A percentile compares a stretch with the other conserved stretches of the same genome.
phyloP scores from a whole-genome alignment of 176 grass and related monocot species.

The Carex scoparia region DNA sequence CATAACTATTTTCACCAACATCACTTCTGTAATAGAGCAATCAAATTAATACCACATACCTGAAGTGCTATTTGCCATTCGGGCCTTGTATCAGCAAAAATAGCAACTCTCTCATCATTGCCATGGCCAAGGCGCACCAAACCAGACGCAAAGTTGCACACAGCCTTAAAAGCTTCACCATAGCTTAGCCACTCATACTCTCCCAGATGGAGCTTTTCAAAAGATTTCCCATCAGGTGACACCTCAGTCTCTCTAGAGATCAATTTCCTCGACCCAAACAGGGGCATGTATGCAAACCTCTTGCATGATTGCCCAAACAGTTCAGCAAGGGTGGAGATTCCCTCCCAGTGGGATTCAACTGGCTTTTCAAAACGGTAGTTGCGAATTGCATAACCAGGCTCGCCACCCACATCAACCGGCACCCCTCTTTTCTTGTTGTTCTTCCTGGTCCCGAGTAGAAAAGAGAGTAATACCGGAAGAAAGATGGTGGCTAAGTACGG shows the following conservation, averaged over 20 bases:
- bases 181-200: conserved; percentile 83
- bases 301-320: conserved; percentile 80
- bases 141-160: conserved; percentile 73
- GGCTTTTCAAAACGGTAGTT: conserved; percentile 53
- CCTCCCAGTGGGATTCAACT: conserved; percentile 66
- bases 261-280: conserved; percentile 73
- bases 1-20: not conserved
- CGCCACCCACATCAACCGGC: conserved; percentile 46
- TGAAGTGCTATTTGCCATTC: conserved; percentile 96
- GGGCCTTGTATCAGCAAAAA: conserved; percentile 81
- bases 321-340: conserved; percentile 66
- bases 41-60: conserved; percentile 36
- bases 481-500: conserved; percentile 61
- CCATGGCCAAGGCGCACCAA: conserved; percentile 58
- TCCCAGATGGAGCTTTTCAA: conserved; percentile 93
- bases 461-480: conserved; percentile 47
- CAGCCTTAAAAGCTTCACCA: conserved; percentile 59
- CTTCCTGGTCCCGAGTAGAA: conserved; percentile 51
- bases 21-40: not conserved
- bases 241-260: conserved; percentile 51
- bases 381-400: conserved; percentile 50
- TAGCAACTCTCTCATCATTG: conserved; percentile 59
- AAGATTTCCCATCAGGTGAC: conserved; percentile 51
- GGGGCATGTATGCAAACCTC: conserved; percentile 49
- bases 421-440: conserved; percentile 61